These are phyloP conservation scores for Boletales sp. DNA, from an alignment of 768 basidiomycete species.

Conservation along the genomic window DNA sequence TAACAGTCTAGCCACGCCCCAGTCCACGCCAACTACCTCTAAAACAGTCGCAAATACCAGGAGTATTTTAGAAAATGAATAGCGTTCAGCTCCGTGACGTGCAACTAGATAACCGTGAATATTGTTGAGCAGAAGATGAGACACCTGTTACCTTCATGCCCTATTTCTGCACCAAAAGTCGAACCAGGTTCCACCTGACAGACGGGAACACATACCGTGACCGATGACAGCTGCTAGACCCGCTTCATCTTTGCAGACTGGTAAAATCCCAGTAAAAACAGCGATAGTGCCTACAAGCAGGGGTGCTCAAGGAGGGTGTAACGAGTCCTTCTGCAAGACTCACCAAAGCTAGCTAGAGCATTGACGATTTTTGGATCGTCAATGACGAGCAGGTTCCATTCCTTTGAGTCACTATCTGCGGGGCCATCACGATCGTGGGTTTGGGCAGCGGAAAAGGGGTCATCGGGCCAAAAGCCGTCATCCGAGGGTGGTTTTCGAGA, in stretches of 20 bases:
- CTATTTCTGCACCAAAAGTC: conserved; percentile 55
- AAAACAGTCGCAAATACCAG: conserved; percentile 41
- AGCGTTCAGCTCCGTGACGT: conserved; percentile 49
- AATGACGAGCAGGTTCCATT: conserved; percentile 77
- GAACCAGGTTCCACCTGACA: not conserved
- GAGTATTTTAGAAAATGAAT: conserved; percentile 41
- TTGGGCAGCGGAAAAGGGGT: conserved; percentile 12
- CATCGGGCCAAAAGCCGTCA: conserved; percentile 24
- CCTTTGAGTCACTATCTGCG: conserved; percentile 23
- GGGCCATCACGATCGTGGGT: conserved; percentile 1
- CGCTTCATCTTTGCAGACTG: conserved; percentile 70
- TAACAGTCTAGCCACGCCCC: conserved; percentile 46
- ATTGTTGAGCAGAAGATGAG: not conserved
- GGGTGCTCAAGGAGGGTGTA: not conserved
- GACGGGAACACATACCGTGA: conserved; percentile 52
- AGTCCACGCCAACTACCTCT: conserved; percentile 49
- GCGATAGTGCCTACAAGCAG: conserved; percentile 59
- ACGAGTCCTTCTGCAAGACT: not conserved
- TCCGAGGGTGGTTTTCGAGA: conserved; percentile 2
- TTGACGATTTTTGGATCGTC: conserved; percentile 69
- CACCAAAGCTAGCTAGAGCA: conserved; percentile 74
- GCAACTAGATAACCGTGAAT: conserved; percentile 42
- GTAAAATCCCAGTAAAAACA: conserved; percentile 88
- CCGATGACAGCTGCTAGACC: conserved; percentile 82
- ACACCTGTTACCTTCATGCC: conserved; percentile 56